Evolutionary conservation across 805 yeast species (phyloP), one percentile per base, ranked within the genome.

Genomic region (Candida ponderosae): DNA sequence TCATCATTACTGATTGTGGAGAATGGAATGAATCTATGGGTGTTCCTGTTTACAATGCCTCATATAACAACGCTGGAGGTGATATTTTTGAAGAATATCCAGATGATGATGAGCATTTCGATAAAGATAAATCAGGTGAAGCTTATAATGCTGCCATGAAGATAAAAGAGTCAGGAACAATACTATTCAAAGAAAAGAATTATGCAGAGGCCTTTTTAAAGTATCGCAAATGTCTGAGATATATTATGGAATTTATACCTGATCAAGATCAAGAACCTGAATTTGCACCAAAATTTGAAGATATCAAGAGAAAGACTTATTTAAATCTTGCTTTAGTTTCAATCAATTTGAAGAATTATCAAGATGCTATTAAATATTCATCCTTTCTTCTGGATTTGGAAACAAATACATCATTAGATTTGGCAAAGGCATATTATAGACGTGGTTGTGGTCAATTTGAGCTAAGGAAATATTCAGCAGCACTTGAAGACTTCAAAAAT

Each of bases 21-120:
- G 59, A 48, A 28, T 84, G 90, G 89, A 44, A 57, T 6, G 68
- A 65, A 8, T 55, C 56, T 0, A 70, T 72, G 63, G 66, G 54
- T 0, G 54, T 78, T 3, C 90, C 90, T 0, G 65, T 79, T 2
- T 72, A 50, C 47, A 77, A 78, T 47, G 84, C 88, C 0, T 71
- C 81, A 34, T 74, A 75, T 46, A 74, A 72, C 41, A 50, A 60
- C 0, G 63, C 77, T 7, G 87, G 81, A 1, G 86, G 85, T 7
- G 94, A 84, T 48, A 54, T 73, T 0, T 84, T 69, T 48, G 93
- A 83, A 57, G 93, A 83, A 54, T 75, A 67, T 46, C 94, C 93
- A 0, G 88, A 78, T 41, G 94, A 84, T 54, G 86, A 82, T 46
- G 62, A 52, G 4, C 56, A 68, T 40, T 74, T 80, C 34, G 78